Conservation (phyloP, 305 asterid species). For the Fraxinus baroniana region DNA sequence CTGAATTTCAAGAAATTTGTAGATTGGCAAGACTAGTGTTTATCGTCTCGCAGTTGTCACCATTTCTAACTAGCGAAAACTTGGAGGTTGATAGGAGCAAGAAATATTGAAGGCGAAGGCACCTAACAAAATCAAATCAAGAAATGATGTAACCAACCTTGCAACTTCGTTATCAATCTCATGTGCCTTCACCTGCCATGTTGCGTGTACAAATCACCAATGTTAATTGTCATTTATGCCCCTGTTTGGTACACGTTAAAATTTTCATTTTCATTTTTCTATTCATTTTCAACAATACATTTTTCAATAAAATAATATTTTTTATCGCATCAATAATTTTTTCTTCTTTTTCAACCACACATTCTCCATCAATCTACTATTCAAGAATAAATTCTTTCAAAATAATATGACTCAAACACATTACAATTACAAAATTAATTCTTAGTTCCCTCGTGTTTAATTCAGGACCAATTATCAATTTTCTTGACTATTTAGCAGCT, state of each 20-base stretch:
- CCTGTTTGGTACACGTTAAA: too few species aligned
- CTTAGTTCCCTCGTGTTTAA: background rate
- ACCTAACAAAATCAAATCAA: background rate
- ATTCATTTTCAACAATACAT: too few species aligned
- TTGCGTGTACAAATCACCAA: background rate
- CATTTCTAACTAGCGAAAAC: background rate
- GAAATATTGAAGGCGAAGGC: background rate
- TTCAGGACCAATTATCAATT: background rate
- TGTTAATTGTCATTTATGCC: background rate
- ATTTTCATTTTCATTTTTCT: too few species aligned
- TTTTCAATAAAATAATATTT: too few species aligned
- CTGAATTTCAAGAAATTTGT: too few species aligned
- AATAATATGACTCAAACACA: too few species aligned
- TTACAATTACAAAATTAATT: background rate
- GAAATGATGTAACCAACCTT: conserved; percentile 24
- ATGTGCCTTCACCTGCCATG: conserved; percentile 34
- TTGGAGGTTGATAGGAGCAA: background rate
- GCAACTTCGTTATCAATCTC: conserved; percentile 12
- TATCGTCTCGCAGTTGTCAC: too few species aligned
- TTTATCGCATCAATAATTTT: too few species aligned
- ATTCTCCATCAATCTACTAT: too few species aligned
- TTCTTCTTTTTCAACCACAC: too few species aligned
- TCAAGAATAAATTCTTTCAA: too few species aligned
- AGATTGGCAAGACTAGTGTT: too few species aligned
- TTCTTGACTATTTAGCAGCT: background rate